phyloP scores from a whole-genome alignment of 2,329 filamentous ascomycete species.

The Aspergillus japonicus region DNA sequence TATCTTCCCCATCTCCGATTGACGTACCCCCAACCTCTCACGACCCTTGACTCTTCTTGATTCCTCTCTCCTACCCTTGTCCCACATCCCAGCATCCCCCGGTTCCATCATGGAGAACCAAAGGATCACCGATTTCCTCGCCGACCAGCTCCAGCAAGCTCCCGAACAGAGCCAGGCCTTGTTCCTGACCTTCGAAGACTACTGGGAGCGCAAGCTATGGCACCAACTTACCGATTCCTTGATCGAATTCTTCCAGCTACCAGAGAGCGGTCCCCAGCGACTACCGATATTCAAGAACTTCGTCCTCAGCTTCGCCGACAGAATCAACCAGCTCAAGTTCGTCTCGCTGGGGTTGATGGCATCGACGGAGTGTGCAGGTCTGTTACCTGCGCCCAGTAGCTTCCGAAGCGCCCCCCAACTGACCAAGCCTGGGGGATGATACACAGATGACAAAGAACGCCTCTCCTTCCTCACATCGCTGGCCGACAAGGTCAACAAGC shows the following conservation, averaged over 20 bases:
- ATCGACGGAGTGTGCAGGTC: conserved; percentile 68
- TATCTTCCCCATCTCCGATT: conserved; percentile 6
- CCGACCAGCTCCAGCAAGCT: conserved; percentile 82
- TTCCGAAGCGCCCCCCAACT: background rate
- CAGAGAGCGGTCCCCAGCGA: conserved; percentile 77
- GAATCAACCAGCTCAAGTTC: conserved; percentile 98
- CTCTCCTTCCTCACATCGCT: conserved; percentile 80
- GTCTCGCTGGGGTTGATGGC: conserved; percentile 87
- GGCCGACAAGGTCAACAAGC: conserved; percentile 84
- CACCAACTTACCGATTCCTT: conserved; percentile 93
- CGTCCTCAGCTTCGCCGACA: conserved; percentile 92
- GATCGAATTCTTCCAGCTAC: conserved; percentile 80
- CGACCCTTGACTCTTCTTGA: conserved; percentile 10
- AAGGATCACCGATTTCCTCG: conserved; percentile 86
- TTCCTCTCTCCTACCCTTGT: conserved; percentile 8
- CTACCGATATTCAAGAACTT: conserved; percentile 92
- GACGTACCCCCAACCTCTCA: conserved; percentile 16
- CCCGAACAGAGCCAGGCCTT: conserved; percentile 83
- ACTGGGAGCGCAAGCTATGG: conserved; percentile 98
- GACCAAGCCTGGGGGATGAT: background rate
- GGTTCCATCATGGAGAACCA: conserved; percentile 70
- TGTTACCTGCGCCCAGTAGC: background rate
- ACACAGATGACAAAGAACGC: conserved; percentile 79
- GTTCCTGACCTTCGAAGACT: conserved; percentile 90
- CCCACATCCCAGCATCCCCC: conserved; percentile 5